These are phyloP conservation scores for Perilla frutescens DNA, from an alignment of 257 asterid genomes.

Conservation along the genomic window DNA sequence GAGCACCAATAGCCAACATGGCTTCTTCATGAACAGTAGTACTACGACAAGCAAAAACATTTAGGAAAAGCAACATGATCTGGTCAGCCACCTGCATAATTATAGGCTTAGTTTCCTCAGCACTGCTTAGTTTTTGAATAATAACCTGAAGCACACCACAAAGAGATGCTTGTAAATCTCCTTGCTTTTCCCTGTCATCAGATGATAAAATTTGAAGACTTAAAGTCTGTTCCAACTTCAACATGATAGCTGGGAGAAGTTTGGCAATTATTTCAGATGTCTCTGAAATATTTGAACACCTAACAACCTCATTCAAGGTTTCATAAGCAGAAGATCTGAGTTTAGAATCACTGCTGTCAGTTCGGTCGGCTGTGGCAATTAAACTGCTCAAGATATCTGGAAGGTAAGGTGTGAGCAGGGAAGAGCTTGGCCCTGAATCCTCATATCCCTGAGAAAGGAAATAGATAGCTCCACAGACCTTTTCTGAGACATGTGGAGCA, in stretches of 20 bases:
- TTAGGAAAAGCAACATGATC: constrained; percentile 73
- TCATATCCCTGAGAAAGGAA: constrained; percentile 87
- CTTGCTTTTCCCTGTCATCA: constrained; percentile 85
- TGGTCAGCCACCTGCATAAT: constrained; percentile 77
- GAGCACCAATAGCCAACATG: constrained; percentile 89
- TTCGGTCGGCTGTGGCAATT: constrained; percentile 67
- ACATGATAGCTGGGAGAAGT: constrained; percentile 77
- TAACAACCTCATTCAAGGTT: constrained; percentile 75
- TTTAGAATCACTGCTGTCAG: constrained; percentile 69
- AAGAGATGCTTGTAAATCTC: constrained; percentile 82
- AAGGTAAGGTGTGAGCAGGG: constrained; percentile 71
- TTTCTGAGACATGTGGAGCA: constrained; percentile 82
- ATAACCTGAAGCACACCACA: constrained; percentile 90
- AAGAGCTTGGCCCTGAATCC: constrained; percentile 70
- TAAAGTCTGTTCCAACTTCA: constrained; percentile 67
- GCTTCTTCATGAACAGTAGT: constrained; percentile 92
- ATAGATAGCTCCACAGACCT: constrained; percentile 85
- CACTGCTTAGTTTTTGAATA: constrained; percentile 72
- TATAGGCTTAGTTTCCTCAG: constrained; percentile 62
- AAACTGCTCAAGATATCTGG: constrained; percentile 65
- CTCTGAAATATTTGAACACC: constrained; percentile 72
- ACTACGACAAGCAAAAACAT: constrained; percentile 80
- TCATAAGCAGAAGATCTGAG: constrained; percentile 78
- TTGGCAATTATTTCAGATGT: constrained; percentile 63
- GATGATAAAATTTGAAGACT: constrained; percentile 64